phyloP scores from a whole-genome alignment of 176 grass and related monocot species.

The Typha latifolia region DNA sequence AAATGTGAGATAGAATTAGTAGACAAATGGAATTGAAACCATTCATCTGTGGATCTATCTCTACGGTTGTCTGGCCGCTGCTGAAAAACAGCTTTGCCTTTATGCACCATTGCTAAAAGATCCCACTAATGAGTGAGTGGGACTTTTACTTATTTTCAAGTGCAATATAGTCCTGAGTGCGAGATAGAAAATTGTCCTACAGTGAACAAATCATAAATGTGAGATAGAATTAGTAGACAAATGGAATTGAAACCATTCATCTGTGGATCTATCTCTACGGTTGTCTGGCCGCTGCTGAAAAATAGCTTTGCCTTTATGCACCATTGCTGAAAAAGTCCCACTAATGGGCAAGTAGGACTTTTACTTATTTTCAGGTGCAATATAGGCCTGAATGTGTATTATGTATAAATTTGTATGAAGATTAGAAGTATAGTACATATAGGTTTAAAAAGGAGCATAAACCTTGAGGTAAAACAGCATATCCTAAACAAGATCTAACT shows the following conservation, averaged over 20 bases:
- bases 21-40: constrained; percentile 42
- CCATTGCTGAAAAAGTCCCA: constrained; percentile 19
- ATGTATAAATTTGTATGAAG: too few species aligned
- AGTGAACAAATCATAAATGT: constrained; percentile 12
- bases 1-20: constrained; percentile 76
- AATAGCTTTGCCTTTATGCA: constrained; percentile 50
- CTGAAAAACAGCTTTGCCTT: constrained; percentile 39
- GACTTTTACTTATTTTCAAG: constrained; percentile 3
- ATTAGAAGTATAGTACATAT: too few species aligned
- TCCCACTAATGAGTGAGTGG: constrained; percentile 27
- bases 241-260: constrained; percentile 28
- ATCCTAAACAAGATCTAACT: neutral
- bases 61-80: constrained; percentile 61
- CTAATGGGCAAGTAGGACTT: constrained; percentile 25
- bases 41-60: constrained; percentile 68
- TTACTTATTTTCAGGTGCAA: constrained; percentile 14
- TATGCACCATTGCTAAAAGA: constrained; percentile 33
- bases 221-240: constrained; percentile 87
- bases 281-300: constrained; percentile 69
- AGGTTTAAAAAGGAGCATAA: too few species aligned
- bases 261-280: constrained; percentile 80
- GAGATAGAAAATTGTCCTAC: neutral
- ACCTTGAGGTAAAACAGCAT: neutral
- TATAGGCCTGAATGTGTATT: neutral
- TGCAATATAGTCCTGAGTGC: neutral